A percentile compares a stretch with the other conserved stretches of the same genome.
These are phyloP conservation scores for Pezicula neosporulosa DNA, from an alignment of 2,329 filamentous ascomycete genomes.

Conservation along the genomic window DNA sequence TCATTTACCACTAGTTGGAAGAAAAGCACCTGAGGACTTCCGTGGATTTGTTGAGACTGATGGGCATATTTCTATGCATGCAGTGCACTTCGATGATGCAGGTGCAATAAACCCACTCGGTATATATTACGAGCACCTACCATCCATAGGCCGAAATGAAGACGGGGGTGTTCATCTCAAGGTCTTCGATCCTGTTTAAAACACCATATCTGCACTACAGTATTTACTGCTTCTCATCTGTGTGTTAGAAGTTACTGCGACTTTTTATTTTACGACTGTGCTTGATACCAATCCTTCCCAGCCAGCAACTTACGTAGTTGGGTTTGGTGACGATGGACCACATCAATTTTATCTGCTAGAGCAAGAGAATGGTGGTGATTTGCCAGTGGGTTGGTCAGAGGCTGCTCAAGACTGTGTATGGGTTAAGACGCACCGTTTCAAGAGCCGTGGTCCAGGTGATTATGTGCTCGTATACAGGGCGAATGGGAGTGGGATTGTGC, in stretches of 20 bases:
- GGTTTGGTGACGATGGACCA: no score
- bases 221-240: not conserved
- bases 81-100: slow-evolving; percentile 33
- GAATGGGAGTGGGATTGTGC: slow-evolving; percentile 27
- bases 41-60: slow-evolving; percentile 59
- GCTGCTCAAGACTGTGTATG: slow-evolving; percentile 9
- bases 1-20: slow-evolving; percentile 49
- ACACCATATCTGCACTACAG: not conserved
- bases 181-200: not conserved
- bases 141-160: slow-evolving; percentile 43
- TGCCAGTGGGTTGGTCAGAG: not conserved
- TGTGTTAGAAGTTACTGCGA: not conserved
- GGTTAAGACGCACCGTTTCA: slow-evolving; percentile 13
- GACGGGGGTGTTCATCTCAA: slow-evolving; percentile 49
- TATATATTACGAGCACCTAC: not conserved
- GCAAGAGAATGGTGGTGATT: no score
- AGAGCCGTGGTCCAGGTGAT: not conserved
- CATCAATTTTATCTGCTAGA: no score
- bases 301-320: no score
- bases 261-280: not conserved
- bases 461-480: slow-evolving; percentile 29
- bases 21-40: slow-evolving; percentile 45
- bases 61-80: slow-evolving; percentile 48
- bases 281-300: not conserved
- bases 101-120: slow-evolving; percentile 4